Percentiles rank a stretch among this genome's conserved stretches.
phyloP scores from a whole-genome alignment of 176 grass and related monocot species.

The Phyllostachys edulis region DNA sequence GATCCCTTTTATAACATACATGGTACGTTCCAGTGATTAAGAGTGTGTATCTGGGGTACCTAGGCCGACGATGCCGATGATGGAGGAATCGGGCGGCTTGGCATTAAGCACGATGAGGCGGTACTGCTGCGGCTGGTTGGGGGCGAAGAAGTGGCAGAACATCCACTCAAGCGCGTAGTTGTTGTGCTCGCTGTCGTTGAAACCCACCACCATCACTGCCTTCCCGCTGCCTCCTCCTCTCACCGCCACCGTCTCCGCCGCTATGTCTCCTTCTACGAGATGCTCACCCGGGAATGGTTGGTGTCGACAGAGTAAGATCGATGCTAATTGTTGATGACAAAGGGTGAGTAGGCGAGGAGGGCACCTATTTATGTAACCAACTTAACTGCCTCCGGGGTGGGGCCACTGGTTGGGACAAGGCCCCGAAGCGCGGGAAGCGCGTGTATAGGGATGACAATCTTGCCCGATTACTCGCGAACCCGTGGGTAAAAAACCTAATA shows the following conservation, averaged over 20 bases:
- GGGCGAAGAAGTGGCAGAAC: constrained; percentile 68
- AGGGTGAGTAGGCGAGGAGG: not conserved
- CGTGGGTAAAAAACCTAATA: too few species aligned
- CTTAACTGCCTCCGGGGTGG: not conserved
- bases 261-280: not conserved
- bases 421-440: constrained; percentile 24
- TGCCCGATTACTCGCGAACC: too few species aligned
- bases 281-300: too few species aligned
- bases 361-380: not conserved
- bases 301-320: not conserved
- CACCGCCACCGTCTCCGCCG: not conserved
- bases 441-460: too few species aligned
- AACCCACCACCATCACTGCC: constrained; percentile 68
- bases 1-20: not conserved
- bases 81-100: constrained; percentile 53
- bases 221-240: not conserved
- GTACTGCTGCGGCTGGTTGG: constrained; percentile 23
- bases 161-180: constrained; percentile 79
- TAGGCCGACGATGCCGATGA: constrained; percentile 64
- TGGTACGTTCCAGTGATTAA: not conserved
- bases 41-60: not conserved
- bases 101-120: constrained; percentile 56
- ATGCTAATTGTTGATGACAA: not conserved
- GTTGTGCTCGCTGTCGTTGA: constrained; percentile 90
- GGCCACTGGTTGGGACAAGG: not conserved